phyloP scores from a whole-genome alignment of 2,329 filamentous ascomycete genomes.

The Talaromyces sp. region DNA sequence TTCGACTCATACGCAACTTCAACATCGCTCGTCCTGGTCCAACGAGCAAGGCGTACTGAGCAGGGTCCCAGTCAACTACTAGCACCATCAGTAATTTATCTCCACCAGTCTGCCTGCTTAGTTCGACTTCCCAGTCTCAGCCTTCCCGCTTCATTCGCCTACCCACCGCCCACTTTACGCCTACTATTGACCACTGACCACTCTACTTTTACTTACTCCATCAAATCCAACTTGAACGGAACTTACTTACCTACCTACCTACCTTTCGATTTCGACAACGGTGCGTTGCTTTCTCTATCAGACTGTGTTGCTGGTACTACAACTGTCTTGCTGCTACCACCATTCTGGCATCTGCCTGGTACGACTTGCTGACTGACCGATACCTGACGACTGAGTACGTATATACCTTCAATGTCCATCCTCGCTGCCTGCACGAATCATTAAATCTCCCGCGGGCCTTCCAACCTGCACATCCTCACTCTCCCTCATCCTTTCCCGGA shows the following conservation, averaged over 20 bases:
- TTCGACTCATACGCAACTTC: too few species aligned
- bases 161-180: slow-evolving; percentile 23
- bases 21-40: background rate
- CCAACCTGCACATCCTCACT: background rate
- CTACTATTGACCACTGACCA: background rate
- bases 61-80: background rate
- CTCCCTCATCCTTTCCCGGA: slow-evolving; percentile 12
- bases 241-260: background rate
- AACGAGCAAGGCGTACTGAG: background rate
- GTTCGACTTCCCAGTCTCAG: slow-evolving; percentile 10
- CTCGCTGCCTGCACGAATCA: slow-evolving; percentile 12
- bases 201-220: background rate
- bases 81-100: slow-evolving; percentile 10
- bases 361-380: background rate
- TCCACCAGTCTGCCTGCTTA: slow-evolving; percentile 11
- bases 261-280: background rate
- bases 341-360: background rate
- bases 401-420: background rate
- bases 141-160: slow-evolving; percentile 21
- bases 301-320: background rate
- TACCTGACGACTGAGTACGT: background rate
- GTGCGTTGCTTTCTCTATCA: background rate
- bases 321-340: background rate
- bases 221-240: background rate
- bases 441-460: background rate